Conservation (phyloP, 139 green algal species). For the Volvox reticuliferus region DNA sequence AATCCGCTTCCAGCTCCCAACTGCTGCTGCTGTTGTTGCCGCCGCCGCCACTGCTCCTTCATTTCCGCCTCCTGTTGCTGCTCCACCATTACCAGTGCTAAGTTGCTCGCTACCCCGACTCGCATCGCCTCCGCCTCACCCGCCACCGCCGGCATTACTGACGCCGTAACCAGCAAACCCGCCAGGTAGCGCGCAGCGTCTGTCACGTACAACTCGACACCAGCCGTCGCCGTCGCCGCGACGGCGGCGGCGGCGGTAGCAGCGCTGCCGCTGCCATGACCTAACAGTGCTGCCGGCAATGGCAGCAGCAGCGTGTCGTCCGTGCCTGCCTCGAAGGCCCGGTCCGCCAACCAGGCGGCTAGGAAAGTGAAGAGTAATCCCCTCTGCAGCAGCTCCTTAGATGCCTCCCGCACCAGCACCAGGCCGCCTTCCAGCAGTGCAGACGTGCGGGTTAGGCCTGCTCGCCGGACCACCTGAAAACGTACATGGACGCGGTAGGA, state of each 20-base stretch:
- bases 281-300: not conserved
- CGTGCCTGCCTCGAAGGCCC: constrained; percentile 51
- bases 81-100: constrained; percentile 21
- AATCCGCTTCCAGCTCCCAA: not conserved
- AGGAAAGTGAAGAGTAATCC: constrained; percentile 50
- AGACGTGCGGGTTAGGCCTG: not conserved
- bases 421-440: constrained; percentile 25
- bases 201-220: constrained; percentile 11
- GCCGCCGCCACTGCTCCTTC: not conserved
- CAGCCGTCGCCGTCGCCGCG: not conserved
- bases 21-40: not conserved
- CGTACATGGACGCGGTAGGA: not conserved
- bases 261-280: not conserved
- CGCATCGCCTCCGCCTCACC: constrained; percentile 46
- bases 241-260: not conserved
- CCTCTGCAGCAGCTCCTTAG: constrained; percentile 53
- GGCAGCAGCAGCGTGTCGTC: constrained; percentile 33
- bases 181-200: constrained; percentile 13
- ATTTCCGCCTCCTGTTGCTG: not conserved
- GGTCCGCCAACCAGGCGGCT: constrained; percentile 49
- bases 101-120: constrained; percentile 42
- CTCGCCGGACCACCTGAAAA: not conserved
- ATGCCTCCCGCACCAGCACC: constrained; percentile 26
- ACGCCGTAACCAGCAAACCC: not conserved
- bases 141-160: not conserved